Percentiles rank a stretch among this genome's conserved stretches.
phyloP scores from a whole-genome alignment of 2,329 filamentous ascomycete species.

The Elsinoe ampelina region DNA sequence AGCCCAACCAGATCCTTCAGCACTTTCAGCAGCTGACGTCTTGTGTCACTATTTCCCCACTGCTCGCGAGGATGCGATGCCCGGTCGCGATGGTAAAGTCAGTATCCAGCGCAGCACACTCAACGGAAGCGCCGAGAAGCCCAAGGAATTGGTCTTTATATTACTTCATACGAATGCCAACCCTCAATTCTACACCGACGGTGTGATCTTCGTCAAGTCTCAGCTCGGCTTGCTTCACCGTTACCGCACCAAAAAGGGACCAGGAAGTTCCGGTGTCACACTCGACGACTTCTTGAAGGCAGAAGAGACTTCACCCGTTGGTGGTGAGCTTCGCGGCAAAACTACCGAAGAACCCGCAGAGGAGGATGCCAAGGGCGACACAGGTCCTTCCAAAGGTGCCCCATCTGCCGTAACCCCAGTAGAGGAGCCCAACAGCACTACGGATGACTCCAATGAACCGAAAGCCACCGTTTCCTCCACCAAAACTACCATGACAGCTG shows the following conservation, averaged over 20 bases:
- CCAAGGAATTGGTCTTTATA: conserved; percentile 1
- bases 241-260: background rate
- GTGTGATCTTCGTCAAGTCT: conserved; percentile 3
- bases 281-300: background rate
- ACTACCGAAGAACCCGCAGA: too few species aligned
- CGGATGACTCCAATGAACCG: too few species aligned
- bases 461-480: too few species aligned
- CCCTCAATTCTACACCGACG: conserved; percentile 3
- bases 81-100: background rate
- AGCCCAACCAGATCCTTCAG: background rate
- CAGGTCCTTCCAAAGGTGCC: too few species aligned
- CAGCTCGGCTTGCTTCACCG: background rate
- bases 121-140: conserved; percentile 6
- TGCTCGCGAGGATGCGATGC: background rate
- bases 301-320: background rate
- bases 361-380: too few species aligned
- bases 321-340: background rate
- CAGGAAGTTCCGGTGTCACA: background rate
- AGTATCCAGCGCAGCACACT: conserved; percentile 7
- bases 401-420: too few species aligned
- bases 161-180: conserved; percentile 1
- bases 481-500: too few species aligned
- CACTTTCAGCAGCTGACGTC: background rate
- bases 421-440: too few species aligned
- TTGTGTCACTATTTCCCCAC: conserved; percentile 4